These are phyloP conservation scores for Mediolabrus comicus DNA, from an alignment of 108 stramenopile genomes.

Conservation along the genomic window DNA sequence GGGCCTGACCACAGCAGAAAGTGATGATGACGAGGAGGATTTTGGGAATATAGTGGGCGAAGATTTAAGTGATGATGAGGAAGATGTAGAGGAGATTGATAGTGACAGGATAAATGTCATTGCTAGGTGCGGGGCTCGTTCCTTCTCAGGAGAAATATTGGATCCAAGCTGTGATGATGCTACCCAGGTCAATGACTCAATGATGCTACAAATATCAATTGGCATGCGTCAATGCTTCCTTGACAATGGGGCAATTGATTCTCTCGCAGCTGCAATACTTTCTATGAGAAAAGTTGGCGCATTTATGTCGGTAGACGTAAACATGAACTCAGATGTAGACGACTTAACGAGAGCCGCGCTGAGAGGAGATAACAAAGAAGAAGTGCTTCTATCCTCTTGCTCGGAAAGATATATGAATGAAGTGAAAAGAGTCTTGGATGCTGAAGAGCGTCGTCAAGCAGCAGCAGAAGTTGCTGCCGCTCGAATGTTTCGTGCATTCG, in stretches of 20 bases:
- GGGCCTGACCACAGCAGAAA: conserved; percentile 36
- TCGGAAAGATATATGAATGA: conserved; percentile 62
- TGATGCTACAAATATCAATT: conserved; percentile 13
- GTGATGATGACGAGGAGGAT: conserved; percentile 74
- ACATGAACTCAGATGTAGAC: conserved; percentile 71
- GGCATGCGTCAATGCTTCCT: conserved; percentile 67
- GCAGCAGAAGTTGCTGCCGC: conserved; percentile 41
- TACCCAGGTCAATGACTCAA: background rate
- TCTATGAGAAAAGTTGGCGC: conserved; percentile 23
- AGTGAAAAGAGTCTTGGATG: conserved; percentile 53
- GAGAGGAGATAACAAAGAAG: conserved; percentile 27
- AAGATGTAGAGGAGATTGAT: conserved; percentile 18
- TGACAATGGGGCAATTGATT: conserved; percentile 73
- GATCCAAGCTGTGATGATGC: conserved; percentile 7
- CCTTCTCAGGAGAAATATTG: conserved; percentile 51
- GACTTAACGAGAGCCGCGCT: conserved; percentile 61
- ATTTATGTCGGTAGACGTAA: conserved; percentile 53
- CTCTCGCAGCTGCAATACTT: conserved; percentile 64
- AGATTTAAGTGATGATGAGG: conserved; percentile 34
- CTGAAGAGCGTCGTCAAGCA: conserved; percentile 46
- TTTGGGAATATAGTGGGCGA: conserved; percentile 17
- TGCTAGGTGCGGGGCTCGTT: conserved; percentile 62
- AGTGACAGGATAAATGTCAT: conserved; percentile 25
- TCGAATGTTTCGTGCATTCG: conserved; percentile 2
- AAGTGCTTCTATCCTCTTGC: conserved; percentile 50